Base-by-base conservation (phyloP, 2,329 filamentous ascomycete genomes). In the Neonectria coccinea region DNA sequence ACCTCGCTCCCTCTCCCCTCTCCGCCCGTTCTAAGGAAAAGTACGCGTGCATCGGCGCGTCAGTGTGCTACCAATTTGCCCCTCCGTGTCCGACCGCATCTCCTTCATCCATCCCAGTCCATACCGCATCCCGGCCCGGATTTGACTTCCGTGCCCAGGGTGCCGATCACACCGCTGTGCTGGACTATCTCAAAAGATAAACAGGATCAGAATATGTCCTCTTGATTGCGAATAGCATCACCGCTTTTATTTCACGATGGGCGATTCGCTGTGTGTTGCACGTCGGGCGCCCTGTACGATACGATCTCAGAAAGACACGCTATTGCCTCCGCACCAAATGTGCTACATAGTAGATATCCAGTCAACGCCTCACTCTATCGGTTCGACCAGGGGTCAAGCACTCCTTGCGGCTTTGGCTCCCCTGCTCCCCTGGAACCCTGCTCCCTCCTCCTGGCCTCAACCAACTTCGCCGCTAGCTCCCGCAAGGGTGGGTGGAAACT, bases 391-490 rank as follows among this genome's bases (percentile, higher is more conserved):
- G 47, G 48, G 29, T 16, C 11, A 20, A 4, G 11, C 29, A 51
- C 27, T 51, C 48, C 48, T 51, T 12, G 16, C 48, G 6, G 12
- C 22, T 27, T 14, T 51, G 47, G 50, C 22, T 60, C 50, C 41
- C 39, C 27, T 42, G 50, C 39, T 45, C 20, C 29, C 50, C 36
- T 39, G 36, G 14, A 39, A n/a, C 50, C 39, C 39, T 42, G 42
- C 41, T 47, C 36, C 51, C 44, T 41, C 48, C 20, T 20, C 47
- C 41, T 60, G 25, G 59, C 45, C 54, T 62, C 48, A 33, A 48
- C 53, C 48, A 55, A 54, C 59, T 62, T 39, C 48, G 54, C 59
- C 54, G 54, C 54, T 62, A 62, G 59, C 54, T 56, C 53, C 59
- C 53, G 59, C 59, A 57, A 45, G 59, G 48, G 59, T 62, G 59